phyloP scores from a whole-genome alignment of 148 eudicot species.

The Heliosperma pusillum region DNA sequence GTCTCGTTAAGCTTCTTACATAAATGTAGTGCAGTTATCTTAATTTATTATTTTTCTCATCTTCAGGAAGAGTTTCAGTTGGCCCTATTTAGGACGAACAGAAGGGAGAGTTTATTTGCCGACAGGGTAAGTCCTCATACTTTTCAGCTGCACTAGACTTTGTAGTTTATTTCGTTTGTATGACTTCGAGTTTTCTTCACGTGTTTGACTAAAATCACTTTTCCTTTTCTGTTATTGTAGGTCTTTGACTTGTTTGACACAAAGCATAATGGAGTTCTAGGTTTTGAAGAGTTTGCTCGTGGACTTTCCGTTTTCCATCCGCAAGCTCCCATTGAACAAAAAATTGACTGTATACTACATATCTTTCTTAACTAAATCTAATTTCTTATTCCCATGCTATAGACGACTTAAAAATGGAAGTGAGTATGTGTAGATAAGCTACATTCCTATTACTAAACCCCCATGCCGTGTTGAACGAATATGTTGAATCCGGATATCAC shows the following conservation, averaged over 20 bases:
- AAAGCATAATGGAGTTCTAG: slow-evolving; percentile 86
- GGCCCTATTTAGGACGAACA: slow-evolving; percentile 88
- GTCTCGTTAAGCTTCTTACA: neutral
- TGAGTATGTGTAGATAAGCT: no score
- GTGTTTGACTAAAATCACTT: no score
- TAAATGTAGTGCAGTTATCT: slow-evolving; percentile 1
- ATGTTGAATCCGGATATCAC: neutral
- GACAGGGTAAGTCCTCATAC: slow-evolving; percentile 58
- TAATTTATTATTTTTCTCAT: neutral
- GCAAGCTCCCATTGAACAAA: slow-evolving; percentile 81
- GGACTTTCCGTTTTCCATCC: slow-evolving; percentile 98
- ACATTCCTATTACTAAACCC: no score
- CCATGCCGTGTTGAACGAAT: no score
- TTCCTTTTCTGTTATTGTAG: slow-evolving; percentile 29
- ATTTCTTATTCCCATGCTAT: neutral
- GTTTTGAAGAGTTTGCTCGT: slow-evolving; percentile 95
- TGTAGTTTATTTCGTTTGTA: neutral
- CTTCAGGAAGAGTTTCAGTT: slow-evolving; percentile 91
- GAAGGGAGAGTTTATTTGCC: slow-evolving; percentile 96
- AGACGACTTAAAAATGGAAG: neutral
- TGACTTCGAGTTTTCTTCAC: neutral
- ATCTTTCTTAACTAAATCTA: neutral
- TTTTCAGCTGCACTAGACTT: neutral
- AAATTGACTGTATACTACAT: slow-evolving; percentile 68
- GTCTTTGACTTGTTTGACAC: slow-evolving; percentile 97